A percentile compares a stretch with the other conserved stretches of the same genome.
phyloP scores from a whole-genome alignment of 768 basidiomycete genomes.

The Sporobolomyces pararoseus region DNA sequence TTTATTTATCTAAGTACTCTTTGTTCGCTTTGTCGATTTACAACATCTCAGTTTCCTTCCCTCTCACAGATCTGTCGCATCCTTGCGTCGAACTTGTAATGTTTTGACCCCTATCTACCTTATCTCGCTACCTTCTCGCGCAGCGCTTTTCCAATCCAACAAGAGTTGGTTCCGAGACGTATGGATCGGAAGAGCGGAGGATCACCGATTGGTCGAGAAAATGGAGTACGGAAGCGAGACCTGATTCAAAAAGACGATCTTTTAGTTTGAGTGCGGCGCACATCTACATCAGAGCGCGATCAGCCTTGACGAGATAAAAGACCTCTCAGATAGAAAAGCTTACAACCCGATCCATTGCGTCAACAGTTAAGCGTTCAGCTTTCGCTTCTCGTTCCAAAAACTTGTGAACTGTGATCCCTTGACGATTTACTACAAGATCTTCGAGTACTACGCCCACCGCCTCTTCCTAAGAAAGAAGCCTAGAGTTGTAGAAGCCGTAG shows the following conservation, averaged over 20 bases:
- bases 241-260: not conserved
- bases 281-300: not conserved
- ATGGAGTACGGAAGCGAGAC: not conserved
- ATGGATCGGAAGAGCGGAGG: not conserved
- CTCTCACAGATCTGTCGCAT: too few species aligned
- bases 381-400: conserved; percentile 4
- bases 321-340: not conserved
- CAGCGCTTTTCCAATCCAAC: too few species aligned
- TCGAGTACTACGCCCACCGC: conserved; percentile 21
- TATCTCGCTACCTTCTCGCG: too few species aligned
- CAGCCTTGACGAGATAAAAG: not conserved
- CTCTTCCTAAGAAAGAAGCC: not conserved
- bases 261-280: not conserved
- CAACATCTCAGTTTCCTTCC: too few species aligned
- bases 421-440: not conserved
- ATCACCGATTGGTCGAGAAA: not conserved
- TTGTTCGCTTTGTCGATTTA: too few species aligned
- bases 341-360: not conserved
- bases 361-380: not conserved
- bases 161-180: too few species aligned
- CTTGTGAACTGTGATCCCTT: not conserved
- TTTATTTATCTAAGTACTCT: too few species aligned
- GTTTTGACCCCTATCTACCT: too few species aligned
- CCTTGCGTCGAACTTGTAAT: too few species aligned
- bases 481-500: conserved; percentile 26